phyloP scores from a whole-genome alignment of 331 rosid species.

The Quercus lobata region DNA sequence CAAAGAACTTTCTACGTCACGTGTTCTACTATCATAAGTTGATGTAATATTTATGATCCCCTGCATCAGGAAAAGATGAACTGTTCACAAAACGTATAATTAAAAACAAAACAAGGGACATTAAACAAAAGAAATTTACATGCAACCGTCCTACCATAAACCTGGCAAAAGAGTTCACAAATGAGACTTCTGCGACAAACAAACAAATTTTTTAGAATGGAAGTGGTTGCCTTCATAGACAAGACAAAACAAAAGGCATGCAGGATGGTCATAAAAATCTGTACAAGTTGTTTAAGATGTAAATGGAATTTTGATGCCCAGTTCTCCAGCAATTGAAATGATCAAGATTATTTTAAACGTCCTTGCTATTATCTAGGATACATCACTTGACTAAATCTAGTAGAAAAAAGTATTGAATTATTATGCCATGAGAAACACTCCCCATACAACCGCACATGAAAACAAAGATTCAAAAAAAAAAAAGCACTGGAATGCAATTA shows the following conservation, averaged over 20 bases:
- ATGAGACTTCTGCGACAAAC: not conserved
- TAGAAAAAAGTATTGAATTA: not conserved
- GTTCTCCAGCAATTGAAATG: not conserved
- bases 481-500: no score
- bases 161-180: not conserved
- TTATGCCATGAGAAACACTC: not conserved
- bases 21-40: conserved; percentile 87
- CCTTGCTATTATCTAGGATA: not conserved
- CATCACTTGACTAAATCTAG: not conserved
- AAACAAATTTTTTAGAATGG: not conserved
- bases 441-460: not conserved
- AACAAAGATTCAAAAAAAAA: not conserved
- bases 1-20: conserved; percentile 72
- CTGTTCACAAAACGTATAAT: conserved; percentile 7
- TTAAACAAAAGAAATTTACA: not conserved
- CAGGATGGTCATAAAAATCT: not conserved
- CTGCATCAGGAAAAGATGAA: conserved; percentile 42
- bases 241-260: not conserved
- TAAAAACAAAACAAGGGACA: not conserved
- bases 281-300: not conserved
- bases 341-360: not conserved
- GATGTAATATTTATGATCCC: conserved; percentile 70
- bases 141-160: not conserved
- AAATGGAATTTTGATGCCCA: not conserved
- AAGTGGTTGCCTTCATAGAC: not conserved